Evolutionary conservation across 2,329 filamentous ascomycete genomes (phyloP).

Genomic region (Cytospora leucostoma): DNA sequence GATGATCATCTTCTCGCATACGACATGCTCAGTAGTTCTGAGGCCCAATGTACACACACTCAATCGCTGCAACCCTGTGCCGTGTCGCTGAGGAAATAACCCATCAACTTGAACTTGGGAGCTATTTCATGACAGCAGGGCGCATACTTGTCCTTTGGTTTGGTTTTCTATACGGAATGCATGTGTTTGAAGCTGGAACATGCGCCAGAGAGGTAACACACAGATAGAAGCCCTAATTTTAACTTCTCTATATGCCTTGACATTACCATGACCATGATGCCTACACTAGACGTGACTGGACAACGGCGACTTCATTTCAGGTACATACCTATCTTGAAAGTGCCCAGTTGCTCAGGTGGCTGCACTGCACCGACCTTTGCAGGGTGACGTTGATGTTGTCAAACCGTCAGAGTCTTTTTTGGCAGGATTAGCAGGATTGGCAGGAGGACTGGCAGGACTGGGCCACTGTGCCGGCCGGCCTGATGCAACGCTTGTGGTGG

Average conservation of each 20-base stretch:
- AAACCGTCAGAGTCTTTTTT: too few relatives aligned
- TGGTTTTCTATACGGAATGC: not conserved
- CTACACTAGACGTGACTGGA: not conserved
- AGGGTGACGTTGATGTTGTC: too few relatives aligned
- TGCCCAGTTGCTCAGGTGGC: too few relatives aligned
- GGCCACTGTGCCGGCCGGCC: not conserved
- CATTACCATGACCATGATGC: not conserved
- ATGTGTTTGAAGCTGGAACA: not conserved
- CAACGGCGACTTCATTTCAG: not conserved
- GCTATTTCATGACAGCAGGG: not conserved
- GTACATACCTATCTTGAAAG: not conserved
- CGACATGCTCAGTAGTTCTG: conserved; percentile 21
- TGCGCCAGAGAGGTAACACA: not conserved
- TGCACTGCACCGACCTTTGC: too few relatives aligned
- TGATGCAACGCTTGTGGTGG: not conserved
- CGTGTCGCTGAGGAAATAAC: not conserved
- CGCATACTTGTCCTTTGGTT: not conserved
- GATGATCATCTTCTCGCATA: conserved; percentile 15
- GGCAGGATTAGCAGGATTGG: too few relatives aligned
- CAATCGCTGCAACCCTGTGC: not conserved
- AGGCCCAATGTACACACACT: not conserved
- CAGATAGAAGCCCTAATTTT: not conserved
- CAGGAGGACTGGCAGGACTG: not conserved
- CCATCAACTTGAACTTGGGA: not conserved
- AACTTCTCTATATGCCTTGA: not conserved